Evolutionary conservation across 2,329 filamentous ascomycete genomes (phyloP).

Genomic region (Cercospora sp.): DNA sequence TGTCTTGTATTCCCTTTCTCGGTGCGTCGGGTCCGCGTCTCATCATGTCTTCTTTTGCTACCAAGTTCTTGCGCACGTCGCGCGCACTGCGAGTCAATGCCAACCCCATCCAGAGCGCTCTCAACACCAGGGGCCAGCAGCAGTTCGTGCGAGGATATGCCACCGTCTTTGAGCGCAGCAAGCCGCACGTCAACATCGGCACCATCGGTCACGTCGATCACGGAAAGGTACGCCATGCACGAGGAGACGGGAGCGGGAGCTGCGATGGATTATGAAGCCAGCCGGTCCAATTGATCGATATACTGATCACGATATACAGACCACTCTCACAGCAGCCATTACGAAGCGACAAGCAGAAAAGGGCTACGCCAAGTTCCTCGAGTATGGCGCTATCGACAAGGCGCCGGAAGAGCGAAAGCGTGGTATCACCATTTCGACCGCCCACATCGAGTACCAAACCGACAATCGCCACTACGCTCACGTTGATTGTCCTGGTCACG

Average conservation of each 20-base stretch:
- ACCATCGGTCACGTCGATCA: slow-evolving; percentile 99
- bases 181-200: slow-evolving; percentile 98
- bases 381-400: slow-evolving; percentile 98
- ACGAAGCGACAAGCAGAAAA: slow-evolving; percentile 97
- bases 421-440: slow-evolving; percentile 98
- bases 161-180: slow-evolving; percentile 75
- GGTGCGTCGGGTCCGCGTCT: slow-evolving; percentile 11
- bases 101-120: slow-evolving; percentile 74
- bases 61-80: slow-evolving; percentile 80
- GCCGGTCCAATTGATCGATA: background rate
- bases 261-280: background rate
- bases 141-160: slow-evolving; percentile 61
- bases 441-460: slow-evolving; percentile 98
- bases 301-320: slow-evolving; percentile 56
- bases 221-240: slow-evolving; percentile 72
- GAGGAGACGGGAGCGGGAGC: background rate
- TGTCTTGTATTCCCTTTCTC: slow-evolving; percentile 16
- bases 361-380: slow-evolving; percentile 89
- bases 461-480: slow-evolving; percentile 95
- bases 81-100: slow-evolving; percentile 66
- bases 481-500: slow-evolving; percentile 99
- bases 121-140: slow-evolving; percentile 63
- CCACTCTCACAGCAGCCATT: slow-evolving; percentile 96
- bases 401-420: slow-evolving; percentile 98
- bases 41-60: slow-evolving; percentile 71